phyloP scores from a whole-genome alignment of 805 yeast genomes.

The Wilhelminamyces savonicus region DNA sequence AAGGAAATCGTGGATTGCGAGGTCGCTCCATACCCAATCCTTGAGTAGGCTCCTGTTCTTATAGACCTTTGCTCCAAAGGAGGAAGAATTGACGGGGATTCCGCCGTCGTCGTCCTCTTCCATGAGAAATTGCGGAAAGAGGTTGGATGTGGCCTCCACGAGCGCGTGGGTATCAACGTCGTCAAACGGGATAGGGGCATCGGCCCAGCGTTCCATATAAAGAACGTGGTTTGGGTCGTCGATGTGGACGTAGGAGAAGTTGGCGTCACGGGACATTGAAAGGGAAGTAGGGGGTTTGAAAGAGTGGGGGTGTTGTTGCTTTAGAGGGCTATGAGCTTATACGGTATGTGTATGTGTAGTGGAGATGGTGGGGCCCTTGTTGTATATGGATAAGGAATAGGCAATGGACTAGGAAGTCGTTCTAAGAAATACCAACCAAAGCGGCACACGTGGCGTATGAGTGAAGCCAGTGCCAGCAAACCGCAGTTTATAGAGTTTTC shows the following conservation, averaged over 20 bases:
- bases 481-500: too few relatives aligned
- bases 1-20: slow-evolving; percentile 23
- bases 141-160: slow-evolving; percentile 27
- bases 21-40: slow-evolving; percentile 31
- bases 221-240: slow-evolving; percentile 33
- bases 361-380: too few relatives aligned
- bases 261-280: slow-evolving; percentile 8
- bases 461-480: too few relatives aligned
- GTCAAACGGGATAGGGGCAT: slow-evolving; percentile 34
- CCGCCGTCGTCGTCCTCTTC: slow-evolving; percentile 37
- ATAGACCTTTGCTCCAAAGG: slow-evolving; percentile 33
- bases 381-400: too few relatives aligned
- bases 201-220: slow-evolving; percentile 36
- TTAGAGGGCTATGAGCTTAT: too few relatives aligned
- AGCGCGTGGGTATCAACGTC: slow-evolving; percentile 35
- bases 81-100: slow-evolving; percentile 27
- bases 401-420: too few relatives aligned
- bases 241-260: slow-evolving; percentile 28
- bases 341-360: too few relatives aligned
- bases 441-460: too few relatives aligned
- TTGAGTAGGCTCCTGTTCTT: slow-evolving; percentile 25
- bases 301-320: too few relatives aligned
- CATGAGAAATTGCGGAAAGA: slow-evolving; percentile 30
- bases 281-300: too few relatives aligned
- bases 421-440: too few relatives aligned